Evolutionary conservation across 2,329 filamentous ascomycete species (phyloP), one percentile per base, ranked within the genome.

Genomic region (Xylaria sp.): DNA sequence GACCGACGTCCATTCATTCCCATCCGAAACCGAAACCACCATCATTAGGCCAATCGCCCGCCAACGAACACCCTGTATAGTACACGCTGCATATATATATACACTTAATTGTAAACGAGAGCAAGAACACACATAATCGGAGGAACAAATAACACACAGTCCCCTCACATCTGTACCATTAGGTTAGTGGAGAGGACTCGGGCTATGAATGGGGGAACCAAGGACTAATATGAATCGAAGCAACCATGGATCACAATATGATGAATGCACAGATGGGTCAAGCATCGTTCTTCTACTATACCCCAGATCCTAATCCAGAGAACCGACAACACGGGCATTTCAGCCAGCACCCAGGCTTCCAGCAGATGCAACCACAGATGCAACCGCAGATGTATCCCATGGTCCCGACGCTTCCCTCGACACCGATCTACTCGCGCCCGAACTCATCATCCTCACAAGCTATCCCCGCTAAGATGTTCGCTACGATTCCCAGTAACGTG

Each of bases 281-380:
- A 81, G 87, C 90, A 72, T 84, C 92, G 66, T 96, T 94, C 85
- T 94, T 92, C 86, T 96, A 94, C 85, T 97, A 95, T 84, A 90
- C 89, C 75, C 89, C 91, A 72, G 92, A 96, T 73, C 86, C 90
- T 71, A 89, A 88, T 79, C 84, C 88, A 69, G 91, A 94, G 78
- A 86, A 86, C 75, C 86, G 90, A 76, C 91, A 92, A 77, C 90
- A 94, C 81, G 89, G 89, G 61, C 90, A 92, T 81, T 94, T 93
- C 83, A 87, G 89, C 71, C 86, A 88, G 68, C 86, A 88, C 77
- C 88, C 86, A 67, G 81, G 82, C 49, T 85, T 86, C 65, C 85
- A 82, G 67, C 82, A 82, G 71, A 83, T 85, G 75, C 79, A 81
- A 68, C 84, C 84, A 72, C 79, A 80, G 69, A 82, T 87, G 77